Conservation (phyloP, 139 green algal species). For the Prasinococcaceae sp. region DNA sequence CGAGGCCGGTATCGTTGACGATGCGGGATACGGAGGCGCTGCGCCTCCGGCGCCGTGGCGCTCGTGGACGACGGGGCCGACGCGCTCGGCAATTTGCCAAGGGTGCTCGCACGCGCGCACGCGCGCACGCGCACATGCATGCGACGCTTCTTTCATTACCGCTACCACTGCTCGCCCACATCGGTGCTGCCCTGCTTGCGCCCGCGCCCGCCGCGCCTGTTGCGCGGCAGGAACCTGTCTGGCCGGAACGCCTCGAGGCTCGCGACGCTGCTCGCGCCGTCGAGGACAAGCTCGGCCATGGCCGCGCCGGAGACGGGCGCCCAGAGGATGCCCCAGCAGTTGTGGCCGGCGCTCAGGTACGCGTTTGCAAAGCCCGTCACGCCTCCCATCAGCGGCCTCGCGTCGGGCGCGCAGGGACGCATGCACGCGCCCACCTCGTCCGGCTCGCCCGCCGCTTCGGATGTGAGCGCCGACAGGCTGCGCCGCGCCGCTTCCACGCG, state of each 20-base stretch:
- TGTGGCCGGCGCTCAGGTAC: constrained; percentile 11
- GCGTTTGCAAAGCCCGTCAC: not conserved
- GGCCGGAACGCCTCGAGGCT: constrained; percentile 10
- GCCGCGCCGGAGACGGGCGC: constrained; percentile 6
- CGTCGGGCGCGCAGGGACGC: constrained; percentile 21
- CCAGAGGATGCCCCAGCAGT: constrained; percentile 25
- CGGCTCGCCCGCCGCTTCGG: not conserved
- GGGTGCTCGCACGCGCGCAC: too few species aligned
- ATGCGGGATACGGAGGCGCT: too few species aligned
- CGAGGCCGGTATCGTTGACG: too few species aligned
- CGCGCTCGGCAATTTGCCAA: too few species aligned
- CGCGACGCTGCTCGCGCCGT: constrained; percentile 1
- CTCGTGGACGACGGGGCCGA: too few species aligned
- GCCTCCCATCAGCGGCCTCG: constrained; percentile 9
- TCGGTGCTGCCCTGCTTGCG: constrained; percentile 1
- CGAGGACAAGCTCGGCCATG: constrained; percentile 16
- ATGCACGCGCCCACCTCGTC: constrained; percentile 12
- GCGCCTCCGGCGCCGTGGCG: too few species aligned
- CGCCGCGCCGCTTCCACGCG: constrained; percentile 5
- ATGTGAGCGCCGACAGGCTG: not conserved
- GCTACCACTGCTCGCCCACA: constrained; percentile 21
- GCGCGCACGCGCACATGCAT: too few species aligned
- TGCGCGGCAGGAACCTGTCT: constrained; percentile 2
- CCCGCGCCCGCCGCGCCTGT: not conserved
- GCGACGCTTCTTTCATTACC: too few species aligned